Percentiles rank a stretch among this genome's conserved stretches.
Conservation (phyloP, 2,329 filamentous ascomycete genomes). For the Stenocarpella maydis region DNA sequence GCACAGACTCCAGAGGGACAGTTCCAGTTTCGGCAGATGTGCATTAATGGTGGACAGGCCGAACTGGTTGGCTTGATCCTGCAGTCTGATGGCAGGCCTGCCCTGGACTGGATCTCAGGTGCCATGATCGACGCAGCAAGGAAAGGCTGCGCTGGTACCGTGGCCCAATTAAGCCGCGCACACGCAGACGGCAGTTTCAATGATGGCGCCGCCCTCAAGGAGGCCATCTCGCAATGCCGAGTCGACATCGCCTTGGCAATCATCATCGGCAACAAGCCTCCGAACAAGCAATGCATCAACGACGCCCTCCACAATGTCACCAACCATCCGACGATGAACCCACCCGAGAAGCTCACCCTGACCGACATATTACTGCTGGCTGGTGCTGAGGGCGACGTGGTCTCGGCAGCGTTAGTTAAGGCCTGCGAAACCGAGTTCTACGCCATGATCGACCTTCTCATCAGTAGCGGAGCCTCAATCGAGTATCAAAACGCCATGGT, state of each 20-base stretch:
- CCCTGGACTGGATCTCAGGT: slow-evolving; percentile 54
- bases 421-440: slow-evolving; percentile 59
- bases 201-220: slow-evolving; percentile 59
- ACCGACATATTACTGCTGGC: slow-evolving; percentile 66
- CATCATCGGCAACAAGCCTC: slow-evolving; percentile 60
- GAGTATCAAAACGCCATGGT: slow-evolving; percentile 61
- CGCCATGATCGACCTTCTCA: slow-evolving; percentile 63
- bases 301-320: slow-evolving; percentile 60
- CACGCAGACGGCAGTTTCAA: slow-evolving; percentile 62
- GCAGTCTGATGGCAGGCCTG: slow-evolving; percentile 57
- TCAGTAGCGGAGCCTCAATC: slow-evolving; percentile 61
- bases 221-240: slow-evolving; percentile 57
- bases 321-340: slow-evolving; percentile 54
- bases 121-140: slow-evolving; percentile 60
- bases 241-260: slow-evolving; percentile 65
- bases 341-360: slow-evolving; percentile 59
- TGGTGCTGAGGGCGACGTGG: slow-evolving; percentile 60
- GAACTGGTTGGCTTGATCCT: slow-evolving; percentile 58
- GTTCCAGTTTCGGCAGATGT: slow-evolving; percentile 62
- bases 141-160: slow-evolving; percentile 59
- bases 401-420: slow-evolving; percentile 57
- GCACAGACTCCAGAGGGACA: slow-evolving; percentile 58
- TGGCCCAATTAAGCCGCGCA: slow-evolving; percentile 59
- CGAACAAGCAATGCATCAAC: slow-evolving; percentile 56
- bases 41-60: slow-evolving; percentile 53